phyloP scores from a whole-genome alignment of 2,329 filamentous ascomycete species.

The Colletotrichum sp. region DNA sequence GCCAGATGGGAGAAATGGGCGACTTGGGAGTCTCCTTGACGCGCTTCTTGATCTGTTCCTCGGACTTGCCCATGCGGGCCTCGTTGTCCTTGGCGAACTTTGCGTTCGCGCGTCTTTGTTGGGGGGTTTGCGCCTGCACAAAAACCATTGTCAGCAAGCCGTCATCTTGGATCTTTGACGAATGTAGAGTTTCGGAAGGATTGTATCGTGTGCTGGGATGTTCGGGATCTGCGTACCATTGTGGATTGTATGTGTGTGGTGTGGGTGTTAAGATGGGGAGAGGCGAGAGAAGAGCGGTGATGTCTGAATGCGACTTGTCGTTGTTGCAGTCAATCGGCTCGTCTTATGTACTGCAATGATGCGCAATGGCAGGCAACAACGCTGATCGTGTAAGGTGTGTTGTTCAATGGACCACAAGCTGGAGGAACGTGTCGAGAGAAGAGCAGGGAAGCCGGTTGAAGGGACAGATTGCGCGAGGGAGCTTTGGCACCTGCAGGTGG shows the following conservation, averaged over 20 bases:
- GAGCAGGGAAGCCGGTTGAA: constrained; percentile 19
- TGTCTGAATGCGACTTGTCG: neutral
- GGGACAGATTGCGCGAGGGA: constrained; percentile 23
- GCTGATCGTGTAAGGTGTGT: neutral
- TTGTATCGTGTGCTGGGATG: neutral
- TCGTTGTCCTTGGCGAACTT: constrained; percentile 79
- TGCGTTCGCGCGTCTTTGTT: constrained; percentile 81
- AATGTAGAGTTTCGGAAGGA: neutral
- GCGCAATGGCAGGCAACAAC: neutral
- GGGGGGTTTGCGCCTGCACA: constrained; percentile 78
- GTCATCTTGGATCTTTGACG: neutral
- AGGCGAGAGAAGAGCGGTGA: neutral
- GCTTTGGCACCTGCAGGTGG: neutral
- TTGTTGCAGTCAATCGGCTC: neutral
- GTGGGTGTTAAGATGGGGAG: neutral
- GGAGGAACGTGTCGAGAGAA: constrained; percentile 20
- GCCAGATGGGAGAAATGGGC: constrained; percentile 68
- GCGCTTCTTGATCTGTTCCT: constrained; percentile 66
- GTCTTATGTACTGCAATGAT: neutral
- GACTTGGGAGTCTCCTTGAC: constrained; percentile 62
- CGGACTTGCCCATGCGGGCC: constrained; percentile 77
- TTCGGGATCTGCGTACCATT: constrained; percentile 23
- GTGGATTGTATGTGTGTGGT: neutral
- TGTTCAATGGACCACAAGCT: neutral
- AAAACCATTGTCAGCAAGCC: neutral